Evolutionary conservation across 2,329 filamentous ascomycete species (phyloP), one percentile per base, ranked within the genome.

Genomic region (Neoascochyta sp.): DNA sequence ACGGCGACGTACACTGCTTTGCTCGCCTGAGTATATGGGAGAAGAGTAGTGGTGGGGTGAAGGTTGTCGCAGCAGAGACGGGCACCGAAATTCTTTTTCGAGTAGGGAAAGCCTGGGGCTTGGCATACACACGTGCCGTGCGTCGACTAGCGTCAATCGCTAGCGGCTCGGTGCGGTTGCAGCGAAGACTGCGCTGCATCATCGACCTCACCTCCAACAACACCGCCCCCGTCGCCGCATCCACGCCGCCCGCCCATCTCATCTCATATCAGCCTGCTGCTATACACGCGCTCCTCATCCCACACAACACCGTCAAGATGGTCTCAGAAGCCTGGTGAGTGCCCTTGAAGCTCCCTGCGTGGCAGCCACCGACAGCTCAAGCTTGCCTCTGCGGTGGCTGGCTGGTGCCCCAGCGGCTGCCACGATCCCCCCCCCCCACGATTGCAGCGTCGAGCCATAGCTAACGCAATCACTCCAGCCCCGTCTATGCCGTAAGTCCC

Each of bases 401-500:
- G 52, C 58, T 59, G n/a, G n/a, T n/a, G n/a, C n/a, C n/a, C n/a
- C n/a, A n/a, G n/a, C n/a, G n/a, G n/a, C n/a, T n/a, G n/a, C n/a
- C n/a, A n/a, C n/a, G 22, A 33, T 25, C 27, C 28, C 16, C 24
- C 9, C 10, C 24, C 32, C 7, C 5, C 19, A 21, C 9, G 9
- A 10, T 20, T 21, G 12, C 16, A 22, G 32, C 24, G 25, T 53
- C 43, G 39, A 29, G 33, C 27, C 12, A 24, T 22, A 50, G 57
- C 60, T 63, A 52, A 63, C 41, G 34, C 39, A 12, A 29, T 22
- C 27, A 13, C 20, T 63, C 44, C 58, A 98, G 90, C 76, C 90
- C 90, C 73, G 90, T 94, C 63, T 98, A 96, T 76, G 87, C 92
- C 78, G 92, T 96, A 80, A 87, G 90, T 95, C 60, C 27, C 31